These are phyloP conservation scores for Umbelopsis sp. DNA, from an alignment of 192 early-diverging fungal species.

Conservation along the genomic window DNA sequence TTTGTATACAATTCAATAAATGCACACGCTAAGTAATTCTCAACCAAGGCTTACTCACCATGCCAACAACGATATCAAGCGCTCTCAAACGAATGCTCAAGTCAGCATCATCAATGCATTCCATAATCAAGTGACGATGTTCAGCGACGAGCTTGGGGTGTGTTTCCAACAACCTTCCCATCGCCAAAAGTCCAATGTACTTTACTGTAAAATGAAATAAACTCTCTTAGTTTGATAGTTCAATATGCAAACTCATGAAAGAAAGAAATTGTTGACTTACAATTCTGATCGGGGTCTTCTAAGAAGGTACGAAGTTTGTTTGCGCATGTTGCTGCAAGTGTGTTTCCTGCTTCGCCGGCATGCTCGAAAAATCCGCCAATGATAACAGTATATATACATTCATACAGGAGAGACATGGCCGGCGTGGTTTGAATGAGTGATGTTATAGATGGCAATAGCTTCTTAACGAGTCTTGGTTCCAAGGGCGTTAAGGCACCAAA, in stretches of 20 bases:
- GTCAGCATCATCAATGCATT: slow-evolving; percentile 91
- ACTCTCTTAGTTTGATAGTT: background rate
- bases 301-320: slow-evolving; percentile 81
- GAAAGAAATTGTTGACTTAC: slow-evolving; percentile 45
- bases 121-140: slow-evolving; percentile 81
- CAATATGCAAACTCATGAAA: background rate
- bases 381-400: slow-evolving; percentile 94
- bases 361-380: slow-evolving; percentile 84
- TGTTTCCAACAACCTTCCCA: slow-evolving; percentile 81
- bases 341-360: slow-evolving; percentile 48
- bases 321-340: slow-evolving; percentile 82
- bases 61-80: slow-evolving; percentile 80
- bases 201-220: slow-evolving; percentile 57
- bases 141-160: slow-evolving; percentile 83
- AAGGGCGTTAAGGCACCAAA: slow-evolving; percentile 90
- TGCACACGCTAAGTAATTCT: background rate
- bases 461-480: slow-evolving; percentile 92
- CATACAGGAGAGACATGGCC: slow-evolving; percentile 98
- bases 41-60: slow-evolving; percentile 54
- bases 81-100: slow-evolving; percentile 89
- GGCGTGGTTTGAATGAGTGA: slow-evolving; percentile 83
- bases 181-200: slow-evolving; percentile 88
- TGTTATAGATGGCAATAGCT: slow-evolving; percentile 82
- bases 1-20: slow-evolving; percentile 18
- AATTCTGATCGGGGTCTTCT: slow-evolving; percentile 89